Percentiles rank a stretch among this genome's conserved stretches.
Conservation (phyloP, 306 rosid species). For the Boehmeria nivea region DNA sequence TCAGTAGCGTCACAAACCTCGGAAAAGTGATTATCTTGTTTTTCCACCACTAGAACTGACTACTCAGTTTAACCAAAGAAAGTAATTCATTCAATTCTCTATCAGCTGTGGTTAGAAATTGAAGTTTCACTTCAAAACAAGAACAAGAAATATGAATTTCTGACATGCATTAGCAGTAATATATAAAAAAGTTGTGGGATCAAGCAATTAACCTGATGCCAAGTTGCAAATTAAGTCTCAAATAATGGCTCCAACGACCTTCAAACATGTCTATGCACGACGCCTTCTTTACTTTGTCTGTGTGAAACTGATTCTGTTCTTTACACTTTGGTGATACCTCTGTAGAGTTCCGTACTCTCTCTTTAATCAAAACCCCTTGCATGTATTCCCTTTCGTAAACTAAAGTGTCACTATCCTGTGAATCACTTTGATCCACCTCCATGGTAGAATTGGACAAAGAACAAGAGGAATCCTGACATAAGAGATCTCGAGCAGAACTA, state of each 20-base stretch:
- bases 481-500: conserved; percentile 34
- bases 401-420: conserved; percentile 17
- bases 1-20: conserved; percentile 17
- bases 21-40: neutral
- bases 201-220: conserved; percentile 46
- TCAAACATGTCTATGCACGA: conserved; percentile 36
- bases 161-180: no score
- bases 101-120: no score
- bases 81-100: no score
- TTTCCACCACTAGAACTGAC: no score
- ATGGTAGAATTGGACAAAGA: conserved; percentile 20
- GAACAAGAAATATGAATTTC: no score
- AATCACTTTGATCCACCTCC: conserved; percentile 38
- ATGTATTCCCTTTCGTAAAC: conserved; percentile 80
- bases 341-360: conserved; percentile 40
- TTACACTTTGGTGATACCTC: conserved; percentile 38
- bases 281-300: conserved; percentile 39
- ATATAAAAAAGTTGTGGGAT: neutral
- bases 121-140: no score
- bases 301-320: conserved; percentile 36
- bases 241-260: conserved; percentile 32
- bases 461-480: conserved; percentile 27
- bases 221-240: conserved; percentile 56
- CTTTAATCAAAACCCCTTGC: conserved; percentile 86
- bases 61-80: no score